Evolutionary conservation across 1,284 basidiomycete species (phyloP).

Genomic region (Boletus sp.): DNA sequence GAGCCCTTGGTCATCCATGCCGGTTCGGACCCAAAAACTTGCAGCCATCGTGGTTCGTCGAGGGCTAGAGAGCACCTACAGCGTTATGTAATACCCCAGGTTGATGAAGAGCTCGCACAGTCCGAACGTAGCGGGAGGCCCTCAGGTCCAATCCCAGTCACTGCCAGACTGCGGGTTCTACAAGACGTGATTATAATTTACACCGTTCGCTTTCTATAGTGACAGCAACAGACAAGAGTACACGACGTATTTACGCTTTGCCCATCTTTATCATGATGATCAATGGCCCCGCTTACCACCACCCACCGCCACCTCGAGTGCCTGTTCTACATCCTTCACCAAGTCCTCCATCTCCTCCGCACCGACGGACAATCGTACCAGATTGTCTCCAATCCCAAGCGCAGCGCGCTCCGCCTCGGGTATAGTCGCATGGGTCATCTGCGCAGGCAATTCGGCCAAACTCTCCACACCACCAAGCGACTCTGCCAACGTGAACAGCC

Average conservation of each 20-base stretch:
- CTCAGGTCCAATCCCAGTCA: no score
- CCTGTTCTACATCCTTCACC: slow-evolving; percentile 67
- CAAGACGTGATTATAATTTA: no score
- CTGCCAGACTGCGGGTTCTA: no score
- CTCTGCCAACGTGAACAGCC: slow-evolving; percentile 85
- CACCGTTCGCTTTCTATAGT: no score
- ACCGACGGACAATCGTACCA: slow-evolving; percentile 84
- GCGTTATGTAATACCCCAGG: no score
- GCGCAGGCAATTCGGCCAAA: slow-evolving; percentile 77
- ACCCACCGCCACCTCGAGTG: slow-evolving; percentile 48
- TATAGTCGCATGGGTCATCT: slow-evolving; percentile 84
- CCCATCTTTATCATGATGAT: no score
- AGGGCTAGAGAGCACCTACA: no score
- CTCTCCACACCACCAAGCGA: slow-evolving; percentile 90
- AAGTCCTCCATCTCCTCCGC: slow-evolving; percentile 87
- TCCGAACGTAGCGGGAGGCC: no score
- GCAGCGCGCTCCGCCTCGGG: slow-evolving; percentile 64
- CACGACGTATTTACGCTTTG: no score
- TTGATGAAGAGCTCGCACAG: no score
- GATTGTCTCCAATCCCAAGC: slow-evolving; percentile 78
- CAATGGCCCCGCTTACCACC: slow-evolving; percentile 5
- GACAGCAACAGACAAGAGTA: no score
- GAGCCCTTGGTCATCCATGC: slow-evolving; percentile 25
- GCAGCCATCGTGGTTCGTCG: slow-evolving; percentile 22
- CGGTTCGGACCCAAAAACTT: slow-evolving; percentile 19